Evolutionary conservation across 345 rosid species (phyloP).

Genomic region (Brassica incana): DNA sequence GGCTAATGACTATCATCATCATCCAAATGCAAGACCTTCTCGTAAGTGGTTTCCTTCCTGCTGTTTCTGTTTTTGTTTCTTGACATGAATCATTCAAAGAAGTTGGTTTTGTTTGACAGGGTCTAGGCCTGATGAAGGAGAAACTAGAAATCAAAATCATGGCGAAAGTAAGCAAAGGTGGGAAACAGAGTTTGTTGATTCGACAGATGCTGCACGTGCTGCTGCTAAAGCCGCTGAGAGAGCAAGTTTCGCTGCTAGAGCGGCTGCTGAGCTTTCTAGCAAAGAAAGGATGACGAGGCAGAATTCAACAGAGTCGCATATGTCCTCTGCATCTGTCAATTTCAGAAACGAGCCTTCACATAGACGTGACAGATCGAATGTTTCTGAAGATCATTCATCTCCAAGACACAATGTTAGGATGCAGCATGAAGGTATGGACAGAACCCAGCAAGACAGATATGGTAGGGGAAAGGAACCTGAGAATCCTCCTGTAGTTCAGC

Average conservation of each 20-base stretch:
- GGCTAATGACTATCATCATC: conserved; percentile 26
- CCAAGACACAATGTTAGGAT: conserved; percentile 27
- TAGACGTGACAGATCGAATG: conserved; percentile 29
- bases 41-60: conserved; percentile 19
- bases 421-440: conserved; percentile 26
- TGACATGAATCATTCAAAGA: conserved; percentile 6
- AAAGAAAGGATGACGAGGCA: conserved; percentile 46
- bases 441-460: conserved; percentile 22
- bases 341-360: conserved; percentile 28
- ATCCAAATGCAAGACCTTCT: conserved; percentile 29
- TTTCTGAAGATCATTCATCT: conserved; percentile 22
- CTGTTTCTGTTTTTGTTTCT: not conserved
- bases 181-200: conserved; percentile 82
- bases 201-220: conserved; percentile 87
- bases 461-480: conserved; percentile 22
- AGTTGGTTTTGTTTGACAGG: conserved; percentile 28
- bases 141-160: conserved; percentile 24
- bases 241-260: conserved; percentile 96
- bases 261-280: conserved; percentile 90
- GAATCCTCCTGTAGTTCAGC: conserved; percentile 12
- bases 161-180: conserved; percentile 37
- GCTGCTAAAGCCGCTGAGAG: conserved; percentile 98
- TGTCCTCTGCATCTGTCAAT: conserved; percentile 24
- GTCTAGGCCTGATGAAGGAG: conserved; percentile 30
- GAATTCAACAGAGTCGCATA: conserved; percentile 24